These are phyloP conservation scores for Boechera stricta DNA, from an alignment of 345 rosid species.

Conservation along the genomic window DNA sequence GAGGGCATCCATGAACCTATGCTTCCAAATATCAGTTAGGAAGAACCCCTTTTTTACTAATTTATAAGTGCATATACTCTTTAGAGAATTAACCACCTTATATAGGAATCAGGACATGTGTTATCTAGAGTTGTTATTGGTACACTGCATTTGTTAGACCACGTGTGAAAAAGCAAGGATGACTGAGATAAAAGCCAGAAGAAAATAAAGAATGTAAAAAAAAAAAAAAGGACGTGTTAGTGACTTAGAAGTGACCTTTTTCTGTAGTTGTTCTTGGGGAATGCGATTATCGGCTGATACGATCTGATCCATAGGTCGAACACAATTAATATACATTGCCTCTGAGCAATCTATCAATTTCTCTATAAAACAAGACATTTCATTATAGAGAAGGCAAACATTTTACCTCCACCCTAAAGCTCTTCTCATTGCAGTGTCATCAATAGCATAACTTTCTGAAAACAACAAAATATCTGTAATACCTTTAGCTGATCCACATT, in stretches of 20 bases:
- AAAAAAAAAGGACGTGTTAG: not conserved
- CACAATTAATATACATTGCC: constrained; percentile 24
- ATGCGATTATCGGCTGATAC: constrained; percentile 79
- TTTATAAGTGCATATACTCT: no score
- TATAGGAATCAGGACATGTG: no score
- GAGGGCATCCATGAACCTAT: no score
- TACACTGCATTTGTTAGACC: no score
- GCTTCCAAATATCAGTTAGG: no score
- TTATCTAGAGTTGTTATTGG: no score
- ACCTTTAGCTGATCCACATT: constrained; percentile 11
- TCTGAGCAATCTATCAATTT: constrained; percentile 4
- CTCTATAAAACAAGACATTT: constrained; percentile 5
- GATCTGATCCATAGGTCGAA: constrained; percentile 57
- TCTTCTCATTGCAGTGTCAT: no score
- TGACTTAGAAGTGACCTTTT: constrained; percentile 60
- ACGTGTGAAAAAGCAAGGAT: no score
- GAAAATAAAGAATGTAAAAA: not conserved
- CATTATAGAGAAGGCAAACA: constrained; percentile 11
- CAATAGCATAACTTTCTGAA: constrained; percentile 53
- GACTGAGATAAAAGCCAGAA: no score
- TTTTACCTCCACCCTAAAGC: constrained; percentile 71
- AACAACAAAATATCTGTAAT: not conserved
- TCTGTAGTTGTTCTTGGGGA: constrained; percentile 70
- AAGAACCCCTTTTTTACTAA: no score
- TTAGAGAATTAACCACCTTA: no score